Base-by-base conservation (phyloP, 73 alveolate species). In the Paramecium primaurelia region DNA sequence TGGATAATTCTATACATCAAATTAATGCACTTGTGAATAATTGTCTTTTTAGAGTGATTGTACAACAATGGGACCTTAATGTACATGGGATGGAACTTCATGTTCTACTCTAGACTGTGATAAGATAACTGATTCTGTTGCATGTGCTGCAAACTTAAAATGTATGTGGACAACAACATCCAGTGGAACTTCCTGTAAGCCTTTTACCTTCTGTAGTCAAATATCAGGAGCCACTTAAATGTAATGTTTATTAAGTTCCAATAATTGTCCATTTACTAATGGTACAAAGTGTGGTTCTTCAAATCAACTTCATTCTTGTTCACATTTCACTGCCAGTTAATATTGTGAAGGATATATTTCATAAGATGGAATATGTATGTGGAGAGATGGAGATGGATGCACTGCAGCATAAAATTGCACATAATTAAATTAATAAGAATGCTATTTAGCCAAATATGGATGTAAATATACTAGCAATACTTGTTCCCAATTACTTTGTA, bases 341-440 rank as follows among this genome's bases (percentile, higher is more conserved):
- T 64, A 64, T 64, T 64, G 84, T 64, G 84, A 64, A 26, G 84
- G 84, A 64, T 64, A 64, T 34, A 64, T 64, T 9, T 64, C 84
- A 12, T 12, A 64, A 11, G 16, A 64, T 6, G 84, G 84, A 32
- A 64, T 64, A 6, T 64, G 84, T 26, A 32, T 64, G 20, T 64
- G 84, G 84, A 64, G 84, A 26, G 84, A 64, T 64, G 8, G 51
- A 2, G 6, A 34, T 2, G 22, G 18, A 0, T 64, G 84, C 12
- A 11, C 84, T 12, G 14, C 51, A 14, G 84, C 26, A 11, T 28
- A 10, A 28, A 32, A 8, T 9, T 64, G 84, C 11, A 5, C 84
- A 3, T 5, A 4, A 28, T 20, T 64, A 11, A 64, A 9, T 3
- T 64, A 28, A 64, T 7, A 1, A 6, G 84, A 64, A 64, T 64